phyloP scores from a whole-genome alignment of 352 stramenopile genomes.

The Halophytophthora polymorphica region DNA sequence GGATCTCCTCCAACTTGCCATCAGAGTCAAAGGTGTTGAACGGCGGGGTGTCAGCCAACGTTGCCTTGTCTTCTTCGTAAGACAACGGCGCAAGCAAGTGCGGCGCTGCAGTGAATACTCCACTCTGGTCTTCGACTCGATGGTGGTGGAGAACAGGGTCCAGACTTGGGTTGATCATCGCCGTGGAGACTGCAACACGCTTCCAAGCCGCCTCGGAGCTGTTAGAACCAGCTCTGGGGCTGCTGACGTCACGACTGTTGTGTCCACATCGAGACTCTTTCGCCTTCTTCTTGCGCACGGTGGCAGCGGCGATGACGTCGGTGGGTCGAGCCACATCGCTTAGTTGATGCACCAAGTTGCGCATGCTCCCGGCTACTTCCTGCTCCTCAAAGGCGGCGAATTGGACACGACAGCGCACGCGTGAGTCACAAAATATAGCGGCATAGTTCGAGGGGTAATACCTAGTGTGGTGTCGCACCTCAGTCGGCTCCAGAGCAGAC shows the following conservation, averaged over 20 bases:
- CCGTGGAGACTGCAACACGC: constrained; percentile 3
- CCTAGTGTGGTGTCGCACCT: constrained; percentile 18
- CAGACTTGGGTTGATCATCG: constrained; percentile 17
- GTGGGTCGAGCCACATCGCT: constrained; percentile 29
- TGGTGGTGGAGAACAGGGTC: constrained; percentile 14
- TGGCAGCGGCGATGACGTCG: constrained; percentile 41
- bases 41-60: constrained; percentile 9
- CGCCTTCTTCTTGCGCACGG: constrained; percentile 11
- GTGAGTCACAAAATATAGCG: too few species aligned
- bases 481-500: constrained; percentile 14
- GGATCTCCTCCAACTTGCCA: constrained; percentile 16
- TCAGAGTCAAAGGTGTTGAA: constrained; percentile 31
- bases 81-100: neutral
- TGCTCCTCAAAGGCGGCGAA: constrained; percentile 7
- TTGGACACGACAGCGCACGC: too few species aligned
- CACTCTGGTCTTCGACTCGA: constrained; percentile 11
- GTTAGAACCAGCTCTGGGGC: constrained; percentile 6
- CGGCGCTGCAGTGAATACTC: constrained; percentile 3
- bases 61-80: constrained; percentile 6
- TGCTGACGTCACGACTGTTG: constrained; percentile 2
- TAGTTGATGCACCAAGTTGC: constrained; percentile 41
- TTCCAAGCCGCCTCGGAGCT: constrained; percentile 2
- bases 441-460: too few species aligned
- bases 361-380: constrained; percentile 45
- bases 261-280: constrained; percentile 16